Conservation (phyloP, 352 stramenopile species). For the Globisporangium rhizosaccharum region DNA sequence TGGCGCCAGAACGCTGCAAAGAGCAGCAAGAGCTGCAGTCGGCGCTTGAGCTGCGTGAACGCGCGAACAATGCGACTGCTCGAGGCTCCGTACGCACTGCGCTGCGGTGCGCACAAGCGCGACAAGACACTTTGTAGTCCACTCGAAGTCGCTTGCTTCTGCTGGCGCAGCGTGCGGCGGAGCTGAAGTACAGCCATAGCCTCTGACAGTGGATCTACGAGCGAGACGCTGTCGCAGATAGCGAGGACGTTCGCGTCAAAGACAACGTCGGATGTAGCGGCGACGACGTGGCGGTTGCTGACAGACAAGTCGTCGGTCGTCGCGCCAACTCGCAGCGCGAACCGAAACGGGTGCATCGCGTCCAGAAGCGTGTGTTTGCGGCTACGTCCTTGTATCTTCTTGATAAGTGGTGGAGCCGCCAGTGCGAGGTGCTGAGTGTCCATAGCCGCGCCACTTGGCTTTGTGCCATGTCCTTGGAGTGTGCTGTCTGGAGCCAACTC, state of each 20-base stretch:
- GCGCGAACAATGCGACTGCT: neutral
- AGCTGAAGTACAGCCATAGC: constrained; percentile 19
- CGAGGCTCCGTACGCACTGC: constrained; percentile 1
- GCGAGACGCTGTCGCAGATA: constrained; percentile 4
- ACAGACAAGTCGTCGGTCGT: neutral
- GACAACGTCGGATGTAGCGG: neutral
- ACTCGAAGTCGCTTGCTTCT: neutral
- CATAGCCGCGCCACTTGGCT: too few species aligned
- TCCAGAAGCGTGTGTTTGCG: constrained; percentile 8
- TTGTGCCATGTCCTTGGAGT: neutral
- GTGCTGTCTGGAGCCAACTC: neutral
- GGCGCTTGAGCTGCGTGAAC: constrained; percentile 5
- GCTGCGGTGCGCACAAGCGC: neutral
- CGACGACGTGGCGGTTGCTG: neutral
- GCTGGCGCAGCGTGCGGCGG: constrained; percentile 5
- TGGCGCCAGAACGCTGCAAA: constrained; percentile 51
- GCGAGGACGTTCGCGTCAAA: constrained; percentile 1
- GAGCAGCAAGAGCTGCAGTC: constrained; percentile 21
- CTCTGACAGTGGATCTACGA: constrained; percentile 23
- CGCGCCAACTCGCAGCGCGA: constrained; percentile 6
- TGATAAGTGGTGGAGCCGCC: neutral
- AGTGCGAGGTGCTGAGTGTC: too few species aligned
- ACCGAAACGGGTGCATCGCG: neutral
- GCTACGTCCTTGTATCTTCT: neutral
- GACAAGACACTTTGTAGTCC: neutral